These are phyloP conservation scores for Ceratocystis alfenasii DNA, from an alignment of 2,329 filamentous ascomycete genomes.

Conservation along the genomic window DNA sequence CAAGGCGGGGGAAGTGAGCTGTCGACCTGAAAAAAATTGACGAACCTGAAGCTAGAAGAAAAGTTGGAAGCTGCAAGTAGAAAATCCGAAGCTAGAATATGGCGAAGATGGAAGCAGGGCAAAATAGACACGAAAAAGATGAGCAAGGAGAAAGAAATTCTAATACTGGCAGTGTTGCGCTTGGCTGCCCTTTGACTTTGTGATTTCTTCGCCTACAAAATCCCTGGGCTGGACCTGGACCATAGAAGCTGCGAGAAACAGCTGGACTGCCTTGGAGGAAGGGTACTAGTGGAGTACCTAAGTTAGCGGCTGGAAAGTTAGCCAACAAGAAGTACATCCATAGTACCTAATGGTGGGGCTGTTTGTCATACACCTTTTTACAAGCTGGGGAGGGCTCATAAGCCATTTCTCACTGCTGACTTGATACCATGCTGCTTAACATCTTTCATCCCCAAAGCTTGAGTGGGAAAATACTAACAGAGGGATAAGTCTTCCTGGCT, in stretches of 20 bases:
- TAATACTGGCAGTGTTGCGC: not conserved
- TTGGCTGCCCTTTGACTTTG: not conserved
- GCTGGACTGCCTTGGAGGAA: not conserved
- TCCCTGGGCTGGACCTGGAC: not conserved
- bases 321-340: not conserved
- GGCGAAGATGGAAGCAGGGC: not conserved
- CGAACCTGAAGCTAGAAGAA: conserved; percentile 2
- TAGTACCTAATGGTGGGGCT: not conserved
- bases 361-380: not conserved
- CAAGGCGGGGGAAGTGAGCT: not conserved
- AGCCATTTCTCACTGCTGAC: not conserved
- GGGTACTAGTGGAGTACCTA: not conserved
- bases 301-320: not conserved
- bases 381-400: not conserved
- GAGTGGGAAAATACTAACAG: no score
- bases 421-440: no score
- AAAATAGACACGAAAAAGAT: not conserved
- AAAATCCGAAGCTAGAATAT: not conserved
- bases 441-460: no score
- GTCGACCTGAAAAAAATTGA: not conserved
- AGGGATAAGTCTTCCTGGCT: no score
- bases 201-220: conserved; percentile 1
- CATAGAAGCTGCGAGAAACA: conserved; percentile 21
- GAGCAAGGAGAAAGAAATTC: not conserved
- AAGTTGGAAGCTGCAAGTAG: not conserved